Conservation (phyloP, 805 yeast species). For the Lipomyces oligophaga region DNA sequence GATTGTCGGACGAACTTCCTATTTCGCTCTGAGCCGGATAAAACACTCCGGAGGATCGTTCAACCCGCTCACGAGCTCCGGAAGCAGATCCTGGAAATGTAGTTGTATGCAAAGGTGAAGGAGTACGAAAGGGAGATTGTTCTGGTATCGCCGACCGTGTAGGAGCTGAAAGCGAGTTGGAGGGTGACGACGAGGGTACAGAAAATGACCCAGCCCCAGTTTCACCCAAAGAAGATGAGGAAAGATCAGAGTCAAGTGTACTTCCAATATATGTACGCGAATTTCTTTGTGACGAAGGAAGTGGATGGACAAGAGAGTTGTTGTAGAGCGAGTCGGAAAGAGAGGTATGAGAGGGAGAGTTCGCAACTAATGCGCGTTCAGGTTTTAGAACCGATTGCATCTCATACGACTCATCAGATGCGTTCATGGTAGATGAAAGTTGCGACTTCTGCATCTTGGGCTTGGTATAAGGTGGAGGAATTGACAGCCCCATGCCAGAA, state of each 20-base stretch:
- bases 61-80: too few relatives aligned
- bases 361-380: background rate
- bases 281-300: background rate
- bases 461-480: constrained; percentile 7
- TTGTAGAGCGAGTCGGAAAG: constrained; percentile 8
- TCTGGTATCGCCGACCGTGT: too few relatives aligned
- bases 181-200: background rate
- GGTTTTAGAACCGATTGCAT: constrained; percentile 15
- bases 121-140: too few relatives aligned
- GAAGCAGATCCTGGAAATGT: background rate
- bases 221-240: constrained; percentile 11
- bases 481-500: constrained; percentile 4
- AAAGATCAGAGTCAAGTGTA: constrained; percentile 6
- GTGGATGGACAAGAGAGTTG: background rate
- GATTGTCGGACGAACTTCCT: background rate
- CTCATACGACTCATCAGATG: constrained; percentile 14
- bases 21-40: background rate
- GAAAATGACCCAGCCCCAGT: background rate
- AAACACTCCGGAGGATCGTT: background rate
- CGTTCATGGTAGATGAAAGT: background rate
- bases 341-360: background rate
- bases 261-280: too few relatives aligned
- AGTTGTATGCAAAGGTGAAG: background rate
- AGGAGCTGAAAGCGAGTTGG: background rate
- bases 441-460: background rate